Evolutionary conservation across 345 rosid species (phyloP), one percentile per base, ranked within the genome.

Genomic region (Microthlaspi erraticum): DNA sequence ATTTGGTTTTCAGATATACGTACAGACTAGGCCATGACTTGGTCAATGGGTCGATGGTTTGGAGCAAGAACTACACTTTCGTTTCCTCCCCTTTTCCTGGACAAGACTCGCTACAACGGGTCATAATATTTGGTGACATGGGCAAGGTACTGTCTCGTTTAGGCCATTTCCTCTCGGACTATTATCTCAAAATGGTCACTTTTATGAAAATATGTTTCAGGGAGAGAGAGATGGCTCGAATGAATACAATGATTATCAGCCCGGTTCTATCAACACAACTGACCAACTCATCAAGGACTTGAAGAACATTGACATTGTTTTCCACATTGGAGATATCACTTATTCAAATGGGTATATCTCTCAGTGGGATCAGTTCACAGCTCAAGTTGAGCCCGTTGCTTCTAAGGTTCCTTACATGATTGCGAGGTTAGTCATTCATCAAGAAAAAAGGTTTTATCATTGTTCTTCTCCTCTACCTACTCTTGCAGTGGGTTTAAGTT

Each of bases 321-420:
- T 87, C 75, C 96, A 85, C 77, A 87, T 87, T 23, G 96, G 96
- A 64, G 96, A 89, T 50, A 42, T 89, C 46, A 50, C 83, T 3
- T 89, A 89, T 75, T 45, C 96, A 10, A 89, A 89, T 65, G 96
- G 96, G 16, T 89, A 89, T 70, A 17, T 89, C 65, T 87, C 96
- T 2, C 89, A 89, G 74, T 89, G 96, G 96, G 96, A 89, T 71
- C 96, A 89, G 67, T 89, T 89, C 82, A 89, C 96, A 13, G 83
- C 96, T 34, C 93, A 89, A 77, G 85, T 89, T 10, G 87, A 87
- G 81, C 91, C 92, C 13, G 80, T 89, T 18, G 84, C 93, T 66
- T 85, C 92, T 29, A 79, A 66, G 0, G 84, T 85, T 39, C 85
- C 93, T 2, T 89, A 85, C 77, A 89, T 89, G 96, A 44, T 87